Conservation (phyloP, 202 grass and related monocot genomes). For the Alloteropsis angusta region DNA sequence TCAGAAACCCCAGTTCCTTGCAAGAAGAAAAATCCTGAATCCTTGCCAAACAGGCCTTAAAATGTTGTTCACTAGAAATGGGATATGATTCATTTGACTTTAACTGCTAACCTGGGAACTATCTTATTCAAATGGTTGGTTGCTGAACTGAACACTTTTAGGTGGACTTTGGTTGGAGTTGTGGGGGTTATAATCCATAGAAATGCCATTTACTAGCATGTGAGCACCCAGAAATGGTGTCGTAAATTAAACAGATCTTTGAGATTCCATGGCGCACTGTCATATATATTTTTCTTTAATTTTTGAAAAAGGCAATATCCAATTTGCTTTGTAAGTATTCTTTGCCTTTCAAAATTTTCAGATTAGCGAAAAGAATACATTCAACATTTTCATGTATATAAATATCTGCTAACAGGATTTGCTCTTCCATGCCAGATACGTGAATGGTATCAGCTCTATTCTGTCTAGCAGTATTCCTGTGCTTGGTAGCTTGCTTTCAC, state of each 20-base stretch:
- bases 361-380: background rate
- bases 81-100: background rate
- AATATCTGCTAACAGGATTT: constrained; percentile 15
- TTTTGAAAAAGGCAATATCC: background rate
- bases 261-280: background rate
- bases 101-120: background rate
- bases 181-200: background rate
- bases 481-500: constrained; percentile 76
- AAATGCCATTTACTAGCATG: constrained; percentile 7
- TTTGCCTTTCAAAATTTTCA: constrained; percentile 3
- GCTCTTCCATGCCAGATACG: constrained; percentile 58
- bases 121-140: background rate
- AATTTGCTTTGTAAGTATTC: background rate
- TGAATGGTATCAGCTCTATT: constrained; percentile 93
- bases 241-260: background rate
- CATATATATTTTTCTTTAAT: background rate
- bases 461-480: constrained; percentile 84
- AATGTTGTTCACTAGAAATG: background rate
- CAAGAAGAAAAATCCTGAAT: background rate
- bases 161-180: background rate
- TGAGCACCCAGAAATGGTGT: background rate
- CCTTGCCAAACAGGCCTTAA: background rate
- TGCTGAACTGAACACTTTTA: background rate
- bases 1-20: background rate
- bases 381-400: constrained; percentile 8